Conservation (phyloP, 352 stramenopile species). For the Saprolegnia diclina region DNA sequence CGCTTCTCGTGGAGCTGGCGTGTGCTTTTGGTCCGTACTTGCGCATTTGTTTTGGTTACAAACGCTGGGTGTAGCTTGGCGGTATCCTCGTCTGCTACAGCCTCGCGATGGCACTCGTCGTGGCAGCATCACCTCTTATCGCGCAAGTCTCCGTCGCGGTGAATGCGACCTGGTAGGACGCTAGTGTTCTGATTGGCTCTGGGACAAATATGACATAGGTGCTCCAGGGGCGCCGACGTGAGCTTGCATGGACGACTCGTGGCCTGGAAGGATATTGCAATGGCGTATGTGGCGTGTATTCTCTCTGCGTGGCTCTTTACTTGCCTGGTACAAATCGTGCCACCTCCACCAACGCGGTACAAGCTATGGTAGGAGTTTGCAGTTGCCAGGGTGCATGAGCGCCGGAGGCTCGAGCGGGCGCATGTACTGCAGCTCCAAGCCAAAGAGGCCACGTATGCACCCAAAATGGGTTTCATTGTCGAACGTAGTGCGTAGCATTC, state of each 20-base stretch:
- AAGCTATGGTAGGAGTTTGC: conserved; percentile 1
- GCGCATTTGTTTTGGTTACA: not conserved
- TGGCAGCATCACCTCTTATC: not conserved
- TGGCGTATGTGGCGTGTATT: not conserved
- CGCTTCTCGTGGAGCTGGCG: not conserved
- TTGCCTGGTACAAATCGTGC: not conserved
- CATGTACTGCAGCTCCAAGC: not conserved
- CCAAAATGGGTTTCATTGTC: too few relatives aligned
- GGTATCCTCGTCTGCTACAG: not conserved
- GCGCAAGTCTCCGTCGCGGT: not conserved
- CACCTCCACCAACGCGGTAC: not conserved
- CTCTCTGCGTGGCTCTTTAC: not conserved
- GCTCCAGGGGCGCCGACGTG: not conserved
- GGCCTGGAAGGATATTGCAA: not conserved
- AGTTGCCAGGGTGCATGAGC: not conserved
- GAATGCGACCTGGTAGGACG: not conserved
- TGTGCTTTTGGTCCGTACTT: not conserved
- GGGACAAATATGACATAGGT: not conserved
- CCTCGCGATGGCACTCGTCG: not conserved
- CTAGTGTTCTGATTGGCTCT: too few relatives aligned
- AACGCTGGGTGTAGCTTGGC: not conserved
- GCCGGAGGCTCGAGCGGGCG: not conserved
- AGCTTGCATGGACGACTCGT: not conserved
- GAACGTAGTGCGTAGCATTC: not conserved
- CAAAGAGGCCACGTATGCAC: not conserved